Conservation (phyloP, 495 filamentous ascomycete genomes). For the Penicillium herquei region DNA sequence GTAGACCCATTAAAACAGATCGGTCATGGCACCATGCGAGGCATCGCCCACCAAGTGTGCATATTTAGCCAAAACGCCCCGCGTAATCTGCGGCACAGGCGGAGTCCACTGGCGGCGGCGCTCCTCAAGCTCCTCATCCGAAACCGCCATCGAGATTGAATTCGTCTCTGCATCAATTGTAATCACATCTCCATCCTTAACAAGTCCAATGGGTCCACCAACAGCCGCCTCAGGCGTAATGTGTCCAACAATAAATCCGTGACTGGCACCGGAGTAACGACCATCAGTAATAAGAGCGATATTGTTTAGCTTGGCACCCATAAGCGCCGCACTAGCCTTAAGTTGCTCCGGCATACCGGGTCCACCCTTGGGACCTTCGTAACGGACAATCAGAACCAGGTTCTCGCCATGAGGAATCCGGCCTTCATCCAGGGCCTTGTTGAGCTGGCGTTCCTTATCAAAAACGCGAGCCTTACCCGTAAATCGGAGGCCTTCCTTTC, state of each 20-base stretch:
- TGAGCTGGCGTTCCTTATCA: conserved; percentile 79
- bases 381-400: conserved; percentile 89
- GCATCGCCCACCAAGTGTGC: conserved; percentile 71
- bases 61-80: conserved; percentile 91
- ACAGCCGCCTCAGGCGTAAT: conserved; percentile 89
- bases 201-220: conserved; percentile 78
- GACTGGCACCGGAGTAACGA: conserved; percentile 83
- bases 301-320: conserved; percentile 87
- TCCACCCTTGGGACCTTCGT: conserved; percentile 93
- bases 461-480: conserved; percentile 85
- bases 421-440: conserved; percentile 69
- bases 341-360: conserved; percentile 99
- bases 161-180: conserved; percentile 86
- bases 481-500: conserved; percentile 86
- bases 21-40: conserved; percentile 64
- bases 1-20: conserved; percentile 35
- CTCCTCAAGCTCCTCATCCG: conserved; percentile 67
- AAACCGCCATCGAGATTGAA: conserved; percentile 70
- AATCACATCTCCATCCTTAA: conserved; percentile 77
- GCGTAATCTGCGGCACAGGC: conserved; percentile 70
- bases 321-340: conserved; percentile 82
- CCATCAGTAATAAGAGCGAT: conserved; percentile 94
- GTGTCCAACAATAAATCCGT: conserved; percentile 96
- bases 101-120: conserved; percentile 70
- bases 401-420: conserved; percentile 75